Evolutionary conservation across 1,284 basidiomycete genomes (phyloP), one percentile per base, ranked within the genome.

Genomic region (Ceratobasidium sp.): DNA sequence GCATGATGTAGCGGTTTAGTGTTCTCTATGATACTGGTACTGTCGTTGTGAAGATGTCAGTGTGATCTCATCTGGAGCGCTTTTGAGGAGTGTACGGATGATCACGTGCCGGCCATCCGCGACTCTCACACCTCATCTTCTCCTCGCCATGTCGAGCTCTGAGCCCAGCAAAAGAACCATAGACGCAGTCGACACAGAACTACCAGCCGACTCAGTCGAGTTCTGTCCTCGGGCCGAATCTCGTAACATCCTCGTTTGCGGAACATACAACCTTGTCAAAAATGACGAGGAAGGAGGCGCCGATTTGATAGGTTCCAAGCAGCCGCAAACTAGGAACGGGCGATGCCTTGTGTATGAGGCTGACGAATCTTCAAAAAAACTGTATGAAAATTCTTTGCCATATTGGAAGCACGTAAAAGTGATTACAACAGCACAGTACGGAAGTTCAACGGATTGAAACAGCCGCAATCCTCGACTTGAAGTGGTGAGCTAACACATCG

Each of bases 381-480:
- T 84, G 84, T 85, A 76, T 80, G 81, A 63, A 77, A 54, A 33
- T 37, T 60, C 33, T 35, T 64, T 39, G 47, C 11, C 35, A n/a
- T 7, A 26, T 42, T 31, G 17, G 54, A 6, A 3, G 28, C 4
- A 28, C 39, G 33, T 1, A 65, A 2, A 26, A 8, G 13, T 49
- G 1, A 20, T 28, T 45, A 23, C 28, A 31, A 17, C 20, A 56
- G 35, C 10, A 42, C 78, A 96, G 94, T 76, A 83, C 85, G 8
- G 87, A 91, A 80, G 81, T 92, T 2, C 92, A 96, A 81, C 85
- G 90, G 28, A 87, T 95, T 53, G 87, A 92, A 75, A 86, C 93
- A 15, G 91, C 95, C 0, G 96, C 95, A 11, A 89, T 98, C 33
- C 87, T 93, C n/a, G 96, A 98, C 82, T 91, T 95, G 88, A 97